Base-by-base conservation (phyloP, 2,329 filamentous ascomycete genomes). In the Thielaviopsis euricoi region DNA sequence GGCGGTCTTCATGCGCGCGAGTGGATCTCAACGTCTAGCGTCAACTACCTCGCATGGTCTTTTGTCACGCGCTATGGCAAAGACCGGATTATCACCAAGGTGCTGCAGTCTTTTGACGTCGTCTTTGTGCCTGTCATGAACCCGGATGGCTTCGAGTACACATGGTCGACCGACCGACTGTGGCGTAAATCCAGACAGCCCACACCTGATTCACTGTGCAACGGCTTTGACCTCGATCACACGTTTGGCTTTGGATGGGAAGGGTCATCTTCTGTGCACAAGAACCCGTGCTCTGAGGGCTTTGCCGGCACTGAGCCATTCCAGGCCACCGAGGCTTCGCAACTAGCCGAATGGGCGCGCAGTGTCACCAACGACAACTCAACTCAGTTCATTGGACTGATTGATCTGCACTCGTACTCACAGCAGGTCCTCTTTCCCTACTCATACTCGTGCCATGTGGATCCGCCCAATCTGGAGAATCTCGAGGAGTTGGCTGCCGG, bases 341-440 rank as follows among this genome's bases (percentile, higher is more conserved):
- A 78, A 17, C 76, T 97, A 54, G 85, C 88, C 3, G 76, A 84
- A 52, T 98, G 91, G 91, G 87, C 88, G 0, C 80, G 76, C 64
- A 91, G 89, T 66, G 79, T 95, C 68, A 89, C 85, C 0, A 73
- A 78, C 7, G 75, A 81, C 63, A 80, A 85, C 67, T 83, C 85
- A 58, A 82, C 84, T 55, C 76, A 85, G 17, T 89, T 97, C 63
- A 79, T 90, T n/a, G 89, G 85, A 2, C 85, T 94, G 62, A 68
- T 97, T 51, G 93, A 98, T 68, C 76, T 97, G 25, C 93, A 98
- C 70, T 91, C 88, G 1, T 98, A 97, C 69, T 94, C 89, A 0
- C 90, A 98, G 71, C 87, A 96, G 70, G 85, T 98, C 22, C 76
- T 97, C 9, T 96, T 93, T 67, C 93, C 93, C 0, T 97, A 90